phyloP scores from a whole-genome alignment of 495 filamentous ascomycete genomes.

The Penicillium cataractarum region DNA sequence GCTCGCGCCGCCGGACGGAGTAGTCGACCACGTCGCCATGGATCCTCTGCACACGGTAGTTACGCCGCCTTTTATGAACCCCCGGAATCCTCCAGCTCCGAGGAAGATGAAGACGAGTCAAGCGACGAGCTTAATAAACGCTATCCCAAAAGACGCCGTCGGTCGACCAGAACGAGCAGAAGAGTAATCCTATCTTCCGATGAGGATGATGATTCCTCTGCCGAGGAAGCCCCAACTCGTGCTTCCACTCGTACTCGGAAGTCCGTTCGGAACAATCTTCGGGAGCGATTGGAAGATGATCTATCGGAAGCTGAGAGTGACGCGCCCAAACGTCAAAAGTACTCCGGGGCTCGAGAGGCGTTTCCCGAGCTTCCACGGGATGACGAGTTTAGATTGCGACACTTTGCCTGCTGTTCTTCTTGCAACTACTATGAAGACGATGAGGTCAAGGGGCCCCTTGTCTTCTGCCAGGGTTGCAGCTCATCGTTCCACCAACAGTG shows the following conservation, averaged over 20 bases:
- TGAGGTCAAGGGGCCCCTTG: slow-evolving; percentile 60
- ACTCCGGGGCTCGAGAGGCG: slow-evolving; percentile 64
- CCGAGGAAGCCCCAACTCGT: slow-evolving; percentile 21
- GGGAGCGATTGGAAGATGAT: slow-evolving; percentile 67
- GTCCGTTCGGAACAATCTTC: slow-evolving; percentile 56
- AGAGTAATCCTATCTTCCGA: not conserved
- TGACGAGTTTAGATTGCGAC: slow-evolving; percentile 65
- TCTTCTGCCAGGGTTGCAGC: slow-evolving; percentile 92
- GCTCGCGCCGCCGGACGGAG: not conserved
- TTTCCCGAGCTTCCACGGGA: slow-evolving; percentile 60
- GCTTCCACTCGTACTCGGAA: slow-evolving; percentile 34
- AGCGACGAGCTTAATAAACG: slow-evolving; percentile 11
- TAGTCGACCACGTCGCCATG: not conserved
- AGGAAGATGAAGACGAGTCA: slow-evolving; percentile 4
- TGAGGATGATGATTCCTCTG: slow-evolving; percentile 23
- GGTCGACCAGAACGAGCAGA: slow-evolving; percentile 1
- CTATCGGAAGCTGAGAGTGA: slow-evolving; percentile 59
- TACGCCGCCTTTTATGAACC: slow-evolving; percentile 11
- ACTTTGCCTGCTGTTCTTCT: slow-evolving; percentile 72
- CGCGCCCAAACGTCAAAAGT: slow-evolving; percentile 54
- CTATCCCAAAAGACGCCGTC: slow-evolving; percentile 1
- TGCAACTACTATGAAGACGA: slow-evolving; percentile 62
- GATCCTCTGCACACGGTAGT: not conserved
- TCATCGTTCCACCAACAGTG: slow-evolving; percentile 80
- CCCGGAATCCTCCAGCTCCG: slow-evolving; percentile 4